Evolutionary conservation across 163 green algal species (phyloP).

Genomic region (Chlamydomonas reinhardtii): DNA sequence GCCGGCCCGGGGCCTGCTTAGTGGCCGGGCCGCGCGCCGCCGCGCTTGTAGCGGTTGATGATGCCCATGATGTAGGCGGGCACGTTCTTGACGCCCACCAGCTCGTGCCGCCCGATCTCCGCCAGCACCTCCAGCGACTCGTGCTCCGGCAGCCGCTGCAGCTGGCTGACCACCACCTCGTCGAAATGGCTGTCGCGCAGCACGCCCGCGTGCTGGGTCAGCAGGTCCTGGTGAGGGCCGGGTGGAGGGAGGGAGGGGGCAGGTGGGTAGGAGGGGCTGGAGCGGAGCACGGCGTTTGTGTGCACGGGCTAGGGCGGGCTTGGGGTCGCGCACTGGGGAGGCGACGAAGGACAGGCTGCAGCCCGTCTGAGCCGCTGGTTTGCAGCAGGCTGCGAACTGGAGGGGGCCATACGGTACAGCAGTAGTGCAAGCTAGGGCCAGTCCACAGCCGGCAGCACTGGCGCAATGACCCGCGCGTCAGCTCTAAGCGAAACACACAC

Average conservation of each 20-base stretch:
- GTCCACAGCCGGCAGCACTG: no score
- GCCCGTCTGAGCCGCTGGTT: no score
- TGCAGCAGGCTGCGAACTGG: no score
- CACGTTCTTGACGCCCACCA: slow-evolving; percentile 57
- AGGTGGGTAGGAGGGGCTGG: no score
- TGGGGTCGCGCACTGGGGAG: no score
- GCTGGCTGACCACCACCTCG: slow-evolving; percentile 46
- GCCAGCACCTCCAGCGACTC: slow-evolving; percentile 45
- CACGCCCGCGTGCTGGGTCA: slow-evolving; percentile 27
- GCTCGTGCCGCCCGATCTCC: slow-evolving; percentile 42
- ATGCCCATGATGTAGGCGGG: slow-evolving; percentile 72
- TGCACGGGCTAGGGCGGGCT: no score
- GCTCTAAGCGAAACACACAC: no score
- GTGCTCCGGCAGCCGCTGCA: slow-evolving; percentile 45
- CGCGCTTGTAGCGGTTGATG: slow-evolving; percentile 53
- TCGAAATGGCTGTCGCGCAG: slow-evolving; percentile 48
- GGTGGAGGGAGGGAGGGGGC: not conserved
- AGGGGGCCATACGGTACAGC: no score
- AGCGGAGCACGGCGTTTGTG: no score
- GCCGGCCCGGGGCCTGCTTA: not conserved
- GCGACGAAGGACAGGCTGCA: no score
- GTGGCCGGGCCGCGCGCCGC: slow-evolving; percentile 20
- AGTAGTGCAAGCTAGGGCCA: no score
- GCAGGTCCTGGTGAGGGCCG: slow-evolving; percentile 28
- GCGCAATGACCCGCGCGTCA: no score